Evolutionary conservation across 2,329 filamentous ascomycete species (phyloP), one percentile per base, ranked within the genome.

Genomic region (Lithohypha guttulata): DNA sequence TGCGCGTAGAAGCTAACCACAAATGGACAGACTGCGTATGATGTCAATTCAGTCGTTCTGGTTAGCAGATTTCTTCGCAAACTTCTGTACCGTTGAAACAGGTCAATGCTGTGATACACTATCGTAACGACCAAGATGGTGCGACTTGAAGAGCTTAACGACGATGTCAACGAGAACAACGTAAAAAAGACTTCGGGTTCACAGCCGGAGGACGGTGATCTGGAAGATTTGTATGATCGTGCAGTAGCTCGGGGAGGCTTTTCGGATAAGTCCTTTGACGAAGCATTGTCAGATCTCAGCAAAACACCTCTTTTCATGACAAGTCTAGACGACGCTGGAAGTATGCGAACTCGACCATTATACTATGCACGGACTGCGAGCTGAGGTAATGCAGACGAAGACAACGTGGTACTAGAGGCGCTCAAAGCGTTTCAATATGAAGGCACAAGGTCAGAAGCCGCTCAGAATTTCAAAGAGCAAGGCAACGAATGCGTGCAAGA

Each of bases 241-340:
- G 48, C 48, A 23, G 35, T 48, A 26, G 45, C 40, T 7, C 55
- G 58, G 41, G 45, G 44, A 18, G 42, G 39, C 9, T 40, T 47
- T 27, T 42, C 42, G 6, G 40, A 44, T 42, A 50, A 50, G 33
- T 49, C 42, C 30, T 51, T 53, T 29, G 73, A 79, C 33, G 74
- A 82, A 48, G 62, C 83, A 23, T 54, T 79, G 27, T 63, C 68
- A 32, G 73, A 80, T 52, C 67, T 84, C 62, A 81, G 81, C 54
- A 75, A 77, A 48, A 70, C 73, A 33, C 91, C 91, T 5, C 72
- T 98, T 25, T 98, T 98, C 69, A 98, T 98, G 91, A 96, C 86
- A 20, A 79, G 84, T 50, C 70, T 95, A 22, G 84, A 74, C 42
- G 71, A 74, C 43, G 71, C 70, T 15, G 39, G 33, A 35, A 35